phyloP scores from a whole-genome alignment of 208 protist species.

The Tritrichomonas foetus region DNA sequence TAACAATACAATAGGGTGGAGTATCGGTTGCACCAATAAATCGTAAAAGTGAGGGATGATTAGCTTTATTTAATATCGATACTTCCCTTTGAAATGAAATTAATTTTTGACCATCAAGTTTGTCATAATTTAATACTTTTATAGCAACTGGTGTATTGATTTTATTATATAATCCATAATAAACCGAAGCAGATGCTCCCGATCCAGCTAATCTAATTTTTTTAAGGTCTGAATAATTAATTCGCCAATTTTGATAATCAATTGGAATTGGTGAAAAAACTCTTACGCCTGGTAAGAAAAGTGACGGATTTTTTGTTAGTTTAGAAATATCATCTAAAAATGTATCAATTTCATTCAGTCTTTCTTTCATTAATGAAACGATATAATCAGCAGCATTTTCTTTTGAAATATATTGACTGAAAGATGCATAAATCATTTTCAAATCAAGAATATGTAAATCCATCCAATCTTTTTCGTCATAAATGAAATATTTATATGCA shows the following conservation, averaged over 20 bases:
- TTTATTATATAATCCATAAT: not conserved
- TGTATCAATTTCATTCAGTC: too few relatives aligned
- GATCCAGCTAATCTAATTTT: not conserved
- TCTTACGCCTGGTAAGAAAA: too few relatives aligned
- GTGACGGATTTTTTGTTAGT: too few relatives aligned
- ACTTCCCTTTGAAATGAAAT: not conserved
- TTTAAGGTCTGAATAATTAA: not conserved
- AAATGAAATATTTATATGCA: too few relatives aligned
- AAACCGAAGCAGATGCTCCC: not conserved
- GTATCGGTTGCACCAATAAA: slow-evolving; percentile 33
- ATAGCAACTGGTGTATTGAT: not conserved
- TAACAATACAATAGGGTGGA: not conserved
- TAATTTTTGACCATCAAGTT: not conserved
- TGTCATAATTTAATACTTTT: slow-evolving; percentile 3
- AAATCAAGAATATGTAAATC: too few relatives aligned
- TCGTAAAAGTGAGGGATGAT: not conserved
- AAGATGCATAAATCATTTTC: too few relatives aligned
- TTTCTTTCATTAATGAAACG: too few relatives aligned
- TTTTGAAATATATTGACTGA: too few relatives aligned
- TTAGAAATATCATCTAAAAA: too few relatives aligned
- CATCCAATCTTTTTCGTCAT: too few relatives aligned
- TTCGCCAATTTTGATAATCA: not conserved
- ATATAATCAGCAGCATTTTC: too few relatives aligned
- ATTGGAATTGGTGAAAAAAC: slow-evolving; percentile 32
- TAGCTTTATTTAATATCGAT: not conserved